A percentile compares a stretch with the other conserved stretches of the same genome.
Conservation (phyloP, 306 rosid species). For the Hippophae gyantsensis region DNA sequence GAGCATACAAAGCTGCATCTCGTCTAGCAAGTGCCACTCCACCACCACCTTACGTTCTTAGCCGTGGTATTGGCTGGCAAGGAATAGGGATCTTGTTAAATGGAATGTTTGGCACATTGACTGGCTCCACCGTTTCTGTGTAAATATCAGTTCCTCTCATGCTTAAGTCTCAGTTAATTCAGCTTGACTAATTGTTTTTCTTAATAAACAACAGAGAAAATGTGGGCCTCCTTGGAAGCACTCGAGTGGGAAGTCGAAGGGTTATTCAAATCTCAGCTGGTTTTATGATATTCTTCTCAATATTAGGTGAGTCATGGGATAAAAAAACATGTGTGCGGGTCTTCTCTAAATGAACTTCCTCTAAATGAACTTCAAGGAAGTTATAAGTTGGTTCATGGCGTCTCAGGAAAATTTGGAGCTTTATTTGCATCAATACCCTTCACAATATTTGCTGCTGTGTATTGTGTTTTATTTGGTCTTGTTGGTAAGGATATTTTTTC, state of each 20-base stretch:
- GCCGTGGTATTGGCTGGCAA: conserved; percentile 99
- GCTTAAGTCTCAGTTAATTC: conserved; percentile 7
- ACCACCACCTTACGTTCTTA: conserved; percentile 96
- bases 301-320: conserved; percentile 47
- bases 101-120: conserved; percentile 87
- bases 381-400: too few relatives aligned
- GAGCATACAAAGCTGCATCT: conserved; percentile 94
- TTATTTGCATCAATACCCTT: conserved; percentile 95
- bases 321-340: neutral
- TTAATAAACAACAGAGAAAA: conserved; percentile 55
- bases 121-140: conserved; percentile 87
- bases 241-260: conserved; percentile 95
- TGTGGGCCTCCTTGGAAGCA: conserved; percentile 95
- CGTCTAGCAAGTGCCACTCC: conserved; percentile 96
- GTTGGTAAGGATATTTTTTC: conserved; percentile 48
- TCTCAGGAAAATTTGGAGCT: conserved; percentile 91
- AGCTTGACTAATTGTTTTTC: conserved; percentile 12
- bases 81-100: conserved; percentile 84
- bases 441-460: conserved; percentile 82
- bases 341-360: too few relatives aligned
- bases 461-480: conserved; percentile 92
- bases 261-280: conserved; percentile 98
- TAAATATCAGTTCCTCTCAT: conserved; percentile 23
- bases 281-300: conserved; percentile 95
- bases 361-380: neutral